Percentiles rank a stretch among this genome's conserved stretches.
These are phyloP conservation scores for Entelexis sorbosivorans DNA, from an alignment of 1,139 yeast genomes.

Conservation along the genomic window DNA sequence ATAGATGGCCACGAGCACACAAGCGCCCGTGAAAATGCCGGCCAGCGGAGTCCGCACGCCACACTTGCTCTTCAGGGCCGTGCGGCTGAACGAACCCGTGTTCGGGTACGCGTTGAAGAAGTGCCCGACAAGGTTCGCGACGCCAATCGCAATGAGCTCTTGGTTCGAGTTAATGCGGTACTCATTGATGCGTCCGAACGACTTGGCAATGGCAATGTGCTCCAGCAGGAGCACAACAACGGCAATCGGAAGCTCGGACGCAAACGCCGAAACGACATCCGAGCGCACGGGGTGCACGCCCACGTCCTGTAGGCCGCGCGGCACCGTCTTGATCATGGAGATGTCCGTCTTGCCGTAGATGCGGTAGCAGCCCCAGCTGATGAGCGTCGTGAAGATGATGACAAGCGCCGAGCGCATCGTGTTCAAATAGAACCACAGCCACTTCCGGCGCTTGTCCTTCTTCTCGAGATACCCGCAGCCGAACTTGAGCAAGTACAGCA, in stretches of 20 bases:
- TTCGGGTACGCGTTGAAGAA: slow-evolving; percentile 92
- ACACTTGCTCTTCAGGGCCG: slow-evolving; percentile 89
- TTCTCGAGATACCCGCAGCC: slow-evolving; percentile 46
- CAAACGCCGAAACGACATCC: slow-evolving; percentile 52
- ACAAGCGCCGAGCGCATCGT: slow-evolving; percentile 75
- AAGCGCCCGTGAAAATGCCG: slow-evolving; percentile 81
- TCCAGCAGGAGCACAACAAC: slow-evolving; percentile 72
- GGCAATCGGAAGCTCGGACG: slow-evolving; percentile 75
- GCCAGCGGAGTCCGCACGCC: slow-evolving; percentile 93
- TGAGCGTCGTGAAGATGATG: slow-evolving; percentile 64
- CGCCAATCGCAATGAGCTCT: slow-evolving; percentile 89
- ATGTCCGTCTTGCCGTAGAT: slow-evolving; percentile 37
- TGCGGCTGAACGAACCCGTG: slow-evolving; percentile 90
- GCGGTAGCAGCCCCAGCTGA: slow-evolving; percentile 51
- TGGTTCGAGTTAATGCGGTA: slow-evolving; percentile 88
- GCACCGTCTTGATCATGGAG: slow-evolving; percentile 61
- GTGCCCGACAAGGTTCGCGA: slow-evolving; percentile 79
- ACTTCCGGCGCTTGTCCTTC: slow-evolving; percentile 51
- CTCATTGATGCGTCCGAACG: slow-evolving; percentile 86
- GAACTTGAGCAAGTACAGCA: slow-evolving; percentile 54
- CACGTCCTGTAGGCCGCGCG: slow-evolving; percentile 66
- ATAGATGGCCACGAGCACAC: slow-evolving; percentile 77
- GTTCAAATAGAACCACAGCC: slow-evolving; percentile 54
- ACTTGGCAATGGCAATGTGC: slow-evolving; percentile 87
- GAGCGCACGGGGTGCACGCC: slow-evolving; percentile 60